Base-by-base conservation (phyloP, 345 rosid genomes). In the Moricandia moricandioides region DNA sequence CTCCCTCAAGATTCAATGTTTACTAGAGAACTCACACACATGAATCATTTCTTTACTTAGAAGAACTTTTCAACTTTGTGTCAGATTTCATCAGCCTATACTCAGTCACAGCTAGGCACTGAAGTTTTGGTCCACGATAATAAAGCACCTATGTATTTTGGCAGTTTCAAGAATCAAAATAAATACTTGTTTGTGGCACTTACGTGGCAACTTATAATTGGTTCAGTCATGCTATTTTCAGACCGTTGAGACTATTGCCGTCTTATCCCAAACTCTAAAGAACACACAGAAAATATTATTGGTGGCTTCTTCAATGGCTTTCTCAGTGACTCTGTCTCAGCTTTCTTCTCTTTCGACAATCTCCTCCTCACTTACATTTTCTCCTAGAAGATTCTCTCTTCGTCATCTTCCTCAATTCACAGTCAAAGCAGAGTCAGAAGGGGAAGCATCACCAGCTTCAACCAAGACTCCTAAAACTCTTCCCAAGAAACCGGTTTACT, bases 251-350 rank as follows among this genome's bases (percentile, higher is more conserved):
- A 39, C 34, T n/a, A n/a, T n/a, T n/a, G n/a, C 35, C 31, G 74
- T 76, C 79, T 76, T 76, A n/a, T 76, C 74, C 17, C 64, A 66
- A 56, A 64, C n/a, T 21, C 43, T 37, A 51, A 5, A 67, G 35
- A 66, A 47, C 65, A 40, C 65, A 47, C 3, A 57, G 26, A 47
- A n/a, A n/a, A n/a, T n/a, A n/a, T n/a, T n/a, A n/a, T n/a, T n/a
- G n/a, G n/a, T n/a, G n/a, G n/a, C n/a, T 69, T 47, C 69, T 65
- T 65, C 79, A 73, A 88, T 89, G 92, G 97, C 92, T 24, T 87
- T 85, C 79, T 85, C 90, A 70, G 70, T 82, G 13, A 65, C 83
- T 1, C 3, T n/a, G n/a, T n/a, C n/a, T n/a, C n/a, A n/a, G n/a
- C n/a, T n/a, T n/a, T n/a, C n/a, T n/a, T n/a, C n/a, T n/a, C n/a